Evolutionary conservation across 352 stramenopile species (phyloP).

Genomic region (Phytophthora cajani): DNA sequence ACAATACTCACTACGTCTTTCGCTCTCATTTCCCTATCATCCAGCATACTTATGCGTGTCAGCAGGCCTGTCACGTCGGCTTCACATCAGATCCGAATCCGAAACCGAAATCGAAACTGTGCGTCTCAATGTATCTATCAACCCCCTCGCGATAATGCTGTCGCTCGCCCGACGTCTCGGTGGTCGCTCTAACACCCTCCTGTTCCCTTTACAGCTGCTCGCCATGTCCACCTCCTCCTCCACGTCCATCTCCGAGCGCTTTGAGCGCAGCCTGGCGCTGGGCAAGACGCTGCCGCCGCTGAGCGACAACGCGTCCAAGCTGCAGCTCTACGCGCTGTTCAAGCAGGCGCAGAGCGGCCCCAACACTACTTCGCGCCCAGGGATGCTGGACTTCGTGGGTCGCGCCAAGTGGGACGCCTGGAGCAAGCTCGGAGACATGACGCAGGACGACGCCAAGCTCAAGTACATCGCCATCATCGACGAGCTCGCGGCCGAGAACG

Average conservation of each 20-base stretch:
- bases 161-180: not conserved
- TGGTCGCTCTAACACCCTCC: not conserved
- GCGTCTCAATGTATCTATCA: not conserved
- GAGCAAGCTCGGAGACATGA: slow-evolving; percentile 70
- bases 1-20: not conserved
- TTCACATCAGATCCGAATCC: not conserved
- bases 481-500: slow-evolving; percentile 56
- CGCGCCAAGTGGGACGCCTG: slow-evolving; percentile 86
- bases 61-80: not conserved
- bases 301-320: slow-evolving; percentile 76
- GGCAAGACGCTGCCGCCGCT: slow-evolving; percentile 77
- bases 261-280: slow-evolving; percentile 66
- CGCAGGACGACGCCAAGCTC: slow-evolving; percentile 67
- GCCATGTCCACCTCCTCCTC: slow-evolving; percentile 17
- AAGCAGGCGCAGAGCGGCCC: slow-evolving; percentile 75
- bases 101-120: not conserved
- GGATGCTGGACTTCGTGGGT: slow-evolving; percentile 87
- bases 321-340: slow-evolving; percentile 88
- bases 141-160: not conserved
- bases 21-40: not conserved
- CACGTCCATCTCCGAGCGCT: slow-evolving; percentile 46
- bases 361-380: slow-evolving; percentile 68
- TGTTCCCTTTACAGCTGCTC: slow-evolving; percentile 7
- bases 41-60: slow-evolving; percentile 4
- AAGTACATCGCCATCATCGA: slow-evolving; percentile 84